Conservation (phyloP, 2,329 filamentous ascomycete species). For the Cladosporium phlei region DNA sequence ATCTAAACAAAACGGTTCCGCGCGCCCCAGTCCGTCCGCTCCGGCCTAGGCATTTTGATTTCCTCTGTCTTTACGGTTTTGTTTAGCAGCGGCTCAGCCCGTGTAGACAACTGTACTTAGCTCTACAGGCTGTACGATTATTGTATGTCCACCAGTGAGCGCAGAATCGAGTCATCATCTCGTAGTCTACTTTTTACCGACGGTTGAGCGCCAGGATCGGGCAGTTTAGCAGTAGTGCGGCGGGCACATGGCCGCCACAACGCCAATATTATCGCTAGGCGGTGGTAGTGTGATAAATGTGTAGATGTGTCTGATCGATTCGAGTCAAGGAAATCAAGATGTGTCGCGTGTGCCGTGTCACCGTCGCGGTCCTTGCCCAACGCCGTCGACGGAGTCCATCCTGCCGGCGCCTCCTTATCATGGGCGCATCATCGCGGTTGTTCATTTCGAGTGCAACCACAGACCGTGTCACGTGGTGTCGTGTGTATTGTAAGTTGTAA, state of each 20-base stretch:
- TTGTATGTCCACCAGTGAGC: too few relatives aligned
- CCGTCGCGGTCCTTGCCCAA: neutral
- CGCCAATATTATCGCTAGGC: too few relatives aligned
- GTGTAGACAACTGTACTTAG: neutral
- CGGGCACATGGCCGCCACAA: slow-evolving; percentile 9
- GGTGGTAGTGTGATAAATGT: neutral
- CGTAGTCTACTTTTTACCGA: too few relatives aligned
- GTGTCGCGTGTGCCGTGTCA: slow-evolving; percentile 8
- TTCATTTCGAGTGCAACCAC: neutral
- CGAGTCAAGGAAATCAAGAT: too few relatives aligned
- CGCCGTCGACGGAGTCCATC: neutral
- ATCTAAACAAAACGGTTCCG: slow-evolving; percentile 10
- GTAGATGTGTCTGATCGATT: slow-evolving; percentile 1
- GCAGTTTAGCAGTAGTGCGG: slow-evolving; percentile 12
- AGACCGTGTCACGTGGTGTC: too few relatives aligned
- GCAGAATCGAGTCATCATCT: slow-evolving; percentile 6
- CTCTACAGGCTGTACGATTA: too few relatives aligned
- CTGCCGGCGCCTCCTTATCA: slow-evolving; percentile 7
- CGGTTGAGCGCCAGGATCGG: slow-evolving; percentile 1
- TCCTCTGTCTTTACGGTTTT: too few relatives aligned
- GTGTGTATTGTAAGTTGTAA: too few relatives aligned
- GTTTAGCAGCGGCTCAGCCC: neutral
- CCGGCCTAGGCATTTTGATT: neutral
- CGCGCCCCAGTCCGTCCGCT: slow-evolving; percentile 1
- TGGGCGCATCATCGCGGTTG: neutral